Conservation (phyloP, 306 rosid genomes). For the Vigna angularis region DNA sequence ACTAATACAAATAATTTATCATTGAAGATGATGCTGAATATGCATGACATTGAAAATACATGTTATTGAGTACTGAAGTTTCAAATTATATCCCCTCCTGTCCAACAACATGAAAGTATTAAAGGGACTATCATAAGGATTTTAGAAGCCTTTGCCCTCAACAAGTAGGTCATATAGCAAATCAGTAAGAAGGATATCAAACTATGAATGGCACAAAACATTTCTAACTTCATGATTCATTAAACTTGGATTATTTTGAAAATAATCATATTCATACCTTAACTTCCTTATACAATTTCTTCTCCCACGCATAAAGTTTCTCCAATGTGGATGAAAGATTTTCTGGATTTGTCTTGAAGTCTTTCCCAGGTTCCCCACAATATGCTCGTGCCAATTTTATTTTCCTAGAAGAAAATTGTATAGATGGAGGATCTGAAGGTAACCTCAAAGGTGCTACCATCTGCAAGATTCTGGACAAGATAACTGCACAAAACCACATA, state of each 20-base stretch:
- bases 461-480: constrained; percentile 69
- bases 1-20: constrained; percentile 20
- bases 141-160: constrained; percentile 3
- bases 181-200: constrained; percentile 23
- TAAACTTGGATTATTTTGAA: constrained; percentile 14
- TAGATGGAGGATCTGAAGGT: constrained; percentile 57
- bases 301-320: constrained; percentile 94
- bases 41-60: constrained; percentile 23
- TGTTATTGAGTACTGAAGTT: constrained; percentile 7
- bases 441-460: constrained; percentile 65
- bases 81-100: constrained; percentile 30
- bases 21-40: constrained; percentile 22
- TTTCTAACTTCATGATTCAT: constrained; percentile 23
- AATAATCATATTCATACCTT: constrained; percentile 61
- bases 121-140: constrained; percentile 17
- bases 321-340: constrained; percentile 88
- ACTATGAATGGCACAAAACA: constrained; percentile 10
- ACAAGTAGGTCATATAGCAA: constrained; percentile 26
- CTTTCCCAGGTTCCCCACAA: constrained; percentile 63
- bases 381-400: constrained; percentile 78
- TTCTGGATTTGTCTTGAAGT: constrained; percentile 57
- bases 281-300: constrained; percentile 90
- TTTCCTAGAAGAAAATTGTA: constrained; percentile 61
- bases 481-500: constrained; percentile 60
- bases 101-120: background rate